A percentile compares a stretch with the other conserved stretches of the same genome.
Conservation (phyloP, 169 alveolate genomes). For the Plasmodium ovale region DNA sequence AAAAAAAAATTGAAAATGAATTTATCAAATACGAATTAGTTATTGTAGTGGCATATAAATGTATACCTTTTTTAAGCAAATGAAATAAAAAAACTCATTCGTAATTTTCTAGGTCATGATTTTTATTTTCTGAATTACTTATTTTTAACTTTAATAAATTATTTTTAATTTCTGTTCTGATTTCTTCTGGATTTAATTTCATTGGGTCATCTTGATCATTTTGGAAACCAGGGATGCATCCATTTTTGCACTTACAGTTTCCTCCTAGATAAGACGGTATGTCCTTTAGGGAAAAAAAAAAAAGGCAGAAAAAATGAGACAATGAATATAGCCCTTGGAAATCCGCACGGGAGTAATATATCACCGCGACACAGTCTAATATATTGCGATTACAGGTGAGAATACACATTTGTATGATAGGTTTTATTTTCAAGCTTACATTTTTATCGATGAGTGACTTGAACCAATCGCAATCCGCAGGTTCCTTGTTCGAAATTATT, state of each 20-base stretch:
- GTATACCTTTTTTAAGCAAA: too few species aligned
- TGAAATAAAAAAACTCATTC: too few species aligned
- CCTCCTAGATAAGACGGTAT: slow-evolving; percentile 67
- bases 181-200: slow-evolving; percentile 36
- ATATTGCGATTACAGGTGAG: not conserved
- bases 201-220: slow-evolving; percentile 32
- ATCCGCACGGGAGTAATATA: too few species aligned
- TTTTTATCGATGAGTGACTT: slow-evolving; percentile 38
- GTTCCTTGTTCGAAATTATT: slow-evolving; percentile 17
- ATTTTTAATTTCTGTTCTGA: slow-evolving; percentile 51
- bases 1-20: too few species aligned
- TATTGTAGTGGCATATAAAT: too few species aligned
- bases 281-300: slow-evolving; percentile 23
- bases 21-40: too few species aligned
- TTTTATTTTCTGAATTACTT: slow-evolving; percentile 8
- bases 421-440: slow-evolving; percentile 2
- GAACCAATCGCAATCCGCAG: slow-evolving; percentile 75
- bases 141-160: slow-evolving; percentile 21
- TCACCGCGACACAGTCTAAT: not conserved
- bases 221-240: slow-evolving; percentile 61
- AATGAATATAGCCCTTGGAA: too few species aligned
- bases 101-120: too few species aligned
- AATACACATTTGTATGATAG: not conserved
- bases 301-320: not conserved
- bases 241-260: slow-evolving; percentile 47